Conservation (phyloP, 2,329 filamentous ascomycete genomes). For the Aspergillus luchuensis region DNA sequence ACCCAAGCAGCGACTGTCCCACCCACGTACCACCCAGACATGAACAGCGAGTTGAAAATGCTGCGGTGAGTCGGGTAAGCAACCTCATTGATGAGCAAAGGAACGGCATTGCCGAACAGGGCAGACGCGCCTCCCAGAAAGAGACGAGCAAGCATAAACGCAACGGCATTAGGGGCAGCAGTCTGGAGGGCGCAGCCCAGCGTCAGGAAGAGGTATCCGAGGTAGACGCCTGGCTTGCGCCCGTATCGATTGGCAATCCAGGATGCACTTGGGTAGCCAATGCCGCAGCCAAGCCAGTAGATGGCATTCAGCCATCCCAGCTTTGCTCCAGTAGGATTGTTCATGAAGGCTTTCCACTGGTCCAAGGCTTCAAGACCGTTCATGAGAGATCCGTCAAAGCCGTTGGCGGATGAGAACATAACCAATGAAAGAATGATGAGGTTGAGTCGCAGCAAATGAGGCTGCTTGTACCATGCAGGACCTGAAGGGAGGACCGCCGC, state of each 20-base stretch:
- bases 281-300: slow-evolving; percentile 31
- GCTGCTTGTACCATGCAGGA: slow-evolving; percentile 4
- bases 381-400: slow-evolving; percentile 20
- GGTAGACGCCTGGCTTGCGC: slow-evolving; percentile 34
- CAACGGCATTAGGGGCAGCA: slow-evolving; percentile 25
- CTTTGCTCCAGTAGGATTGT: slow-evolving; percentile 29
- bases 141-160: slow-evolving; percentile 41
- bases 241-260: slow-evolving; percentile 40
- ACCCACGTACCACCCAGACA: slow-evolving; percentile 39
- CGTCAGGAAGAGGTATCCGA: slow-evolving; percentile 37
- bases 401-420: slow-evolving; percentile 16
- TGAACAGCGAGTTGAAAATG: slow-evolving; percentile 38
- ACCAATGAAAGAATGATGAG: slow-evolving; percentile 12
- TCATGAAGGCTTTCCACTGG: slow-evolving; percentile 36
- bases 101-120: slow-evolving; percentile 35
- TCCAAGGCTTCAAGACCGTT: slow-evolving; percentile 38
- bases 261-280: slow-evolving; percentile 32
- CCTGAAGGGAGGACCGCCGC: neutral
- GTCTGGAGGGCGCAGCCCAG: slow-evolving; percentile 34
- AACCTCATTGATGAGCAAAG: slow-evolving; percentile 49
- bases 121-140: slow-evolving; percentile 41
- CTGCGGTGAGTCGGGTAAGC: slow-evolving; percentile 46
- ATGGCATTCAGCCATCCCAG: slow-evolving; percentile 37
- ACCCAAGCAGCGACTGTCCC: slow-evolving; percentile 30
- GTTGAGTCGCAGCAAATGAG: slow-evolving; percentile 10